These are phyloP conservation scores for Microcyclospora tardicrescens DNA, from an alignment of 2,329 filamentous ascomycete species.

Conservation along the genomic window DNA sequence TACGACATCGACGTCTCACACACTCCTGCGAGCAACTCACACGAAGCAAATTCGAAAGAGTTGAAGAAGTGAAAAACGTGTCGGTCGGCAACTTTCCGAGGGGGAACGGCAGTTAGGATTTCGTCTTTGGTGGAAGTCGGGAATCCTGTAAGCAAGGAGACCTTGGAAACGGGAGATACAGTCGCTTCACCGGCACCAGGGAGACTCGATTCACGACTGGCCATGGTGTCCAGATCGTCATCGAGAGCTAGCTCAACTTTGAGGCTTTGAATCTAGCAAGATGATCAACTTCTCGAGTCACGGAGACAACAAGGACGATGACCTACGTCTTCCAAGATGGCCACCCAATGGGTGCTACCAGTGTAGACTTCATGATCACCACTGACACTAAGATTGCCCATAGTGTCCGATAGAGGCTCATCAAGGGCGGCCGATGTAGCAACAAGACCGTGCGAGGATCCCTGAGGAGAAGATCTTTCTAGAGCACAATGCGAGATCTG, in stretches of 20 bases:
- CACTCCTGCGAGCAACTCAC: neutral
- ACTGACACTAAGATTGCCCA: neutral
- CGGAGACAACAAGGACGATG: neutral
- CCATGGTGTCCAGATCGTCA: conserved; percentile 4
- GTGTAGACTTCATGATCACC: neutral
- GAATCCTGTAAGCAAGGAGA: neutral
- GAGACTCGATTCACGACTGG: neutral
- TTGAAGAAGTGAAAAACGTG: conserved; percentile 1
- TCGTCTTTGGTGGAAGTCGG: neutral
- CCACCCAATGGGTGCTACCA: neutral
- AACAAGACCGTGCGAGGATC: neutral
- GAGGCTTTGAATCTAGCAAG: conserved; percentile 24
- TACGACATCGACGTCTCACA: neutral
- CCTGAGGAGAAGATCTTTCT: neutral
- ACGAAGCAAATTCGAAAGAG: neutral
- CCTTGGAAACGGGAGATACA: neutral
- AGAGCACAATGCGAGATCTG: neutral
- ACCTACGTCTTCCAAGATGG: neutral
- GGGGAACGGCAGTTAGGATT: neutral
- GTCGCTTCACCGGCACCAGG: neutral
- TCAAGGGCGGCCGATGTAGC: too few relatives aligned
- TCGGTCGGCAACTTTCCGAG: neutral
- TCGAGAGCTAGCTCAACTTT: conserved; percentile 36
- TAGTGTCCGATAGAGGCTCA: neutral
- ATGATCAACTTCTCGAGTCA: neutral